Conservation (phyloP, 495 filamentous ascomycete genomes). For the Penicillium dipodomyicola region DNA sequence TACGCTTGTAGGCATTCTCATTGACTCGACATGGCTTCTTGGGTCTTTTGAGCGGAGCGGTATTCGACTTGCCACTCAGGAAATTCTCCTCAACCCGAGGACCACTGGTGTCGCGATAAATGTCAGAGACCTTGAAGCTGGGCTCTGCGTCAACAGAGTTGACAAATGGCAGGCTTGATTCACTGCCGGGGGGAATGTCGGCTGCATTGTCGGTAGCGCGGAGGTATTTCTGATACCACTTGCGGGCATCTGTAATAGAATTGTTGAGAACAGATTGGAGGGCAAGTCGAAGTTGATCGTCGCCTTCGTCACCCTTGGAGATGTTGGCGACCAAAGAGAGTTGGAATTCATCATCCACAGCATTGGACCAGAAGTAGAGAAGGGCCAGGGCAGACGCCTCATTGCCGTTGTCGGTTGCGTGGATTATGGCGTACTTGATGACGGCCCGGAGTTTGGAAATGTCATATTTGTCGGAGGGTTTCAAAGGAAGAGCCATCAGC, state of each 20-base stretch:
- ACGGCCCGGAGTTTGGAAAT: slow-evolving; percentile 14
- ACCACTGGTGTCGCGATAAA: slow-evolving; percentile 29
- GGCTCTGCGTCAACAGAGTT: slow-evolving; percentile 36
- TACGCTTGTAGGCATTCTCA: slow-evolving; percentile 26
- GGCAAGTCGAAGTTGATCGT: slow-evolving; percentile 14
- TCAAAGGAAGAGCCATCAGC: slow-evolving; percentile 17
- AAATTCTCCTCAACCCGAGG: slow-evolving; percentile 23
- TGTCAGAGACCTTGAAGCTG: slow-evolving; percentile 21
- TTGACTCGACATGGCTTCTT: slow-evolving; percentile 23
- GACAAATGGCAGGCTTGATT: slow-evolving; percentile 45
- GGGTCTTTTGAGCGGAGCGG: slow-evolving; percentile 25
- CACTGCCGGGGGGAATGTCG: slow-evolving; percentile 33
- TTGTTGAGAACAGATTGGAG: slow-evolving; percentile 18
- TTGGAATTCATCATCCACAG: slow-evolving; percentile 22
- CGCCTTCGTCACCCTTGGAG: background rate
- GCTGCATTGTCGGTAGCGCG: background rate
- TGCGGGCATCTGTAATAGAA: slow-evolving; percentile 13
- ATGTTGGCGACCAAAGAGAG: slow-evolving; percentile 24
- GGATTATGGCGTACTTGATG: slow-evolving; percentile 16
- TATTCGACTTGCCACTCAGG: slow-evolving; percentile 33
- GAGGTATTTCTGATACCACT: slow-evolving; percentile 18
- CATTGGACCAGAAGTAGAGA: slow-evolving; percentile 24
- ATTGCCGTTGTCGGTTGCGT: slow-evolving; percentile 2
- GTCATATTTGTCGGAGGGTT: slow-evolving; percentile 18
- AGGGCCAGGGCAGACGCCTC: slow-evolving; percentile 16